Conservation (phyloP, 2,329 filamentous ascomycete genomes). For the Colletotrichum musae region DNA sequence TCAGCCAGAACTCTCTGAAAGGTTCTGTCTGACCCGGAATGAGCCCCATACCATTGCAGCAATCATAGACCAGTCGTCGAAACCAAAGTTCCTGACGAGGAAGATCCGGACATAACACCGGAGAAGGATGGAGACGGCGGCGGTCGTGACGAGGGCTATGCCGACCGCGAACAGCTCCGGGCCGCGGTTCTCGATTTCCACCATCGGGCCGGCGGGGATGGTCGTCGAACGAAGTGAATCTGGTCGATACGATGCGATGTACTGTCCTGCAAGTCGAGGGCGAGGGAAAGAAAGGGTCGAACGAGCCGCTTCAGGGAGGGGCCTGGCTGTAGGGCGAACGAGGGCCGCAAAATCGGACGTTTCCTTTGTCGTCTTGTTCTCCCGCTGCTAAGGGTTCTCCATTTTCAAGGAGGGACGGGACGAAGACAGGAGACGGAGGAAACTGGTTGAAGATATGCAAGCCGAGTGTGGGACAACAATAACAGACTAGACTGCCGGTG, state of each 20-base stretch:
- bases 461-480: conserved; percentile 5
- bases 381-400: conserved; percentile 19
- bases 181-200: conserved; percentile 49
- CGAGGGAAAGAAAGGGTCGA: conserved; percentile 1
- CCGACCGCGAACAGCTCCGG: conserved; percentile 52
- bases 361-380: not conserved
- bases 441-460: conserved; percentile 33
- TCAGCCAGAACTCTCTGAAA: conserved; percentile 1
- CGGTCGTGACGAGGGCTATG: conserved; percentile 47
- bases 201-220: conserved; percentile 15
- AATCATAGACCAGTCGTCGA: conserved; percentile 58
- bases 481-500: not conserved
- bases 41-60: conserved; percentile 49
- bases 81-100: conserved; percentile 56
- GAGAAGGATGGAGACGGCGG: conserved; percentile 48
- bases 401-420: conserved; percentile 19
- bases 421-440: conserved; percentile 15
- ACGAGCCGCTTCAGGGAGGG: conserved; percentile 17
- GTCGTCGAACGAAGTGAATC: not conserved
- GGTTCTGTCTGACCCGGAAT: not conserved
- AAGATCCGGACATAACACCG: conserved; percentile 52
- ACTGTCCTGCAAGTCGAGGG: not conserved
- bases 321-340: conserved; percentile 14
- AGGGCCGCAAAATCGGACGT: conserved; percentile 32
- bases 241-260: not conserved